Evolutionary conservation across 1,284 basidiomycete species (phyloP).

Genomic region (Apiotrichum domesticum): DNA sequence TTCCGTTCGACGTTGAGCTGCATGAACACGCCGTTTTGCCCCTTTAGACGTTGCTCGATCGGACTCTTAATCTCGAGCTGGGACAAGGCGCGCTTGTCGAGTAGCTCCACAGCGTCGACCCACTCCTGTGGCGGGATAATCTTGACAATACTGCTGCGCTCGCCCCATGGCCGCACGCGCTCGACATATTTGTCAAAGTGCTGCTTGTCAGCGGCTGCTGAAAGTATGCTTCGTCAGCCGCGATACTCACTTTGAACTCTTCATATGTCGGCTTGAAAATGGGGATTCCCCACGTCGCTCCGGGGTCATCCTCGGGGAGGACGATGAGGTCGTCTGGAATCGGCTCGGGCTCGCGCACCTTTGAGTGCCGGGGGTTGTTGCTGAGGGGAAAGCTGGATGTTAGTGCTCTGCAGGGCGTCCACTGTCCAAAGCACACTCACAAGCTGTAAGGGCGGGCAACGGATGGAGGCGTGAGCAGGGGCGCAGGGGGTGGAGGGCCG

Average conservation of each 20-base stretch:
- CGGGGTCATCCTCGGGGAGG: constrained; percentile 67
- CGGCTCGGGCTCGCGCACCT: constrained; percentile 11
- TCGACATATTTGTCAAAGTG: constrained; percentile 87
- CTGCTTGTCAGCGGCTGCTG: constrained; percentile 18
- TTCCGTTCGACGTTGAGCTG: constrained; percentile 87
- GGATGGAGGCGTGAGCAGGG: neutral
- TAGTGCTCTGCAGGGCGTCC: neutral
- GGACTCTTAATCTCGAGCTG: constrained; percentile 69
- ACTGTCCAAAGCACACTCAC: neutral
- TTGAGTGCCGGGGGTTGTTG: constrained; percentile 12
- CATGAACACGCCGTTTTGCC: constrained; percentile 76
- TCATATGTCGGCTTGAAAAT: constrained; percentile 87
- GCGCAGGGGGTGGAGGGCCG: too few species aligned
- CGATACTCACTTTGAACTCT: constrained; percentile 56
- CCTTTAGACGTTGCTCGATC: constrained; percentile 87
- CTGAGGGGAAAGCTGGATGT: constrained; percentile 14
- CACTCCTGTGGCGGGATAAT: constrained; percentile 89
- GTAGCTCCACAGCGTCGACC: constrained; percentile 64
- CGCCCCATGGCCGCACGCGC: constrained; percentile 78
- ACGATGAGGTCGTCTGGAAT: constrained; percentile 10
- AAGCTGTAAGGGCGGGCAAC: constrained; percentile 13
- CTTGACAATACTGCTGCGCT: constrained; percentile 82
- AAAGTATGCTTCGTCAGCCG: too few species aligned
- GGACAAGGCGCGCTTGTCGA: constrained; percentile 59
- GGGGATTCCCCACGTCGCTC: constrained; percentile 81